Conservation (phyloP, 2,329 filamentous ascomycete genomes). For the Dactylellina parvicollis region DNA sequence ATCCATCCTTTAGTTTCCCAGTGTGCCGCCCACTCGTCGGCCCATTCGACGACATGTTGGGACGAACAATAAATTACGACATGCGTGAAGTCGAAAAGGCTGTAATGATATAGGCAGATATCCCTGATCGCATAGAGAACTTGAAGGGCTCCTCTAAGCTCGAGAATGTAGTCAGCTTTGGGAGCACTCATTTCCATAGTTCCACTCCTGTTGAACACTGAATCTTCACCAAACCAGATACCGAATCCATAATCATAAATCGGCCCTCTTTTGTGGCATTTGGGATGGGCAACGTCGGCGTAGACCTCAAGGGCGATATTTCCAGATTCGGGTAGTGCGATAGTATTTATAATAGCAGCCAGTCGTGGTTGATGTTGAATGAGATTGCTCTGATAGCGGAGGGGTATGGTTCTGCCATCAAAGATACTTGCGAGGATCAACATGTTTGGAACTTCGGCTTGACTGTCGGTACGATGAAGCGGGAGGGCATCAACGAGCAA, state of each 20-base stretch:
- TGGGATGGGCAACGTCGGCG: slow-evolving; percentile 27
- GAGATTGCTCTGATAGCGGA: slow-evolving; percentile 12
- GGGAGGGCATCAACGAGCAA: slow-evolving; percentile 39
- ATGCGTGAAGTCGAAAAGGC: slow-evolving; percentile 45
- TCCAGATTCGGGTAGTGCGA: slow-evolving; percentile 22
- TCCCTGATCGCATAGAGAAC: slow-evolving; percentile 32
- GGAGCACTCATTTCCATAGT: slow-evolving; percentile 18
- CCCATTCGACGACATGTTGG: slow-evolving; percentile 30
- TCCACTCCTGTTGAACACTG: slow-evolving; percentile 34
- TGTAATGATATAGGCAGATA: slow-evolving; percentile 20
- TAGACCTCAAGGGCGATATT: slow-evolving; percentile 42
- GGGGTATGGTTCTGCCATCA: slow-evolving; percentile 29
- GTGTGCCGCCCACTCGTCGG: slow-evolving; percentile 15
- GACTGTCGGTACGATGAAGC: slow-evolving; percentile 9
- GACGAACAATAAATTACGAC: slow-evolving; percentile 41
- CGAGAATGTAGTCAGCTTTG: slow-evolving; percentile 17
- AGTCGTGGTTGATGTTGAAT: background rate
- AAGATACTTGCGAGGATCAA: slow-evolving; percentile 28
- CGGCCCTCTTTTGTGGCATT: slow-evolving; percentile 25
- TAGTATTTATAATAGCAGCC: slow-evolving; percentile 10
- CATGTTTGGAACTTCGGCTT: slow-evolving; percentile 21
- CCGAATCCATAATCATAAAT: slow-evolving; percentile 43
- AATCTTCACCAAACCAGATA: slow-evolving; percentile 40
- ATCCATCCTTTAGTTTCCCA: slow-evolving; percentile 31
- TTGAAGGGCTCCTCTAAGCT: slow-evolving; percentile 31